These are phyloP conservation scores for Fusarium anguioides DNA, from an alignment of 2,329 filamentous ascomycete genomes.

Conservation along the genomic window DNA sequence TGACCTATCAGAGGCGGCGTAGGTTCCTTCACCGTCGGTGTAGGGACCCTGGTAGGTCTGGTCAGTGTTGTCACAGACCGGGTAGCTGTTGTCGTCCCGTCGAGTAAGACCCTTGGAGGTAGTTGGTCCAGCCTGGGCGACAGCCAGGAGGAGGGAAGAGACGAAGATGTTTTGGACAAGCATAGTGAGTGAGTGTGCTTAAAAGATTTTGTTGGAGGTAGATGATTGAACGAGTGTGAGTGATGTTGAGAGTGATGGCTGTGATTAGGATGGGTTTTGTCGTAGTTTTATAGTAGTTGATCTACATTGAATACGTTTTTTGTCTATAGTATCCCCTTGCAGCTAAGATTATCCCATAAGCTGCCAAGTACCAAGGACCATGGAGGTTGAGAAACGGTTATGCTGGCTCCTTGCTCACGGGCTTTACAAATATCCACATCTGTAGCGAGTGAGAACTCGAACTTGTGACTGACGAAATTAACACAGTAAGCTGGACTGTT, in stretches of 20 bases:
- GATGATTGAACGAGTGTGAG: neutral
- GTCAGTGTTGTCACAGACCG: neutral
- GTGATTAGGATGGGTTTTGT: neutral
- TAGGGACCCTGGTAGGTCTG: neutral
- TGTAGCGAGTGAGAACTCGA: neutral
- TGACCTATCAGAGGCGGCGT: neutral
- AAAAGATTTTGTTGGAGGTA: neutral
- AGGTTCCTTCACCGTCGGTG: slow-evolving; percentile 5
- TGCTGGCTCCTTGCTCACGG: neutral
- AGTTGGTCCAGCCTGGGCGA: neutral
- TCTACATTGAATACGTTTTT: neutral
- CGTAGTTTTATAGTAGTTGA: neutral
- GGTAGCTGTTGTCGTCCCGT: neutral
- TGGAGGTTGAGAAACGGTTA: neutral
- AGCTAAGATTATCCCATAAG: neutral
- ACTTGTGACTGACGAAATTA: neutral
- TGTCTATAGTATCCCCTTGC: rapidly evolving
- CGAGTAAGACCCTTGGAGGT: neutral
- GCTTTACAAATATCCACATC: neutral
- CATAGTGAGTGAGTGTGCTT: neutral
- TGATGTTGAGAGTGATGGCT: neutral
- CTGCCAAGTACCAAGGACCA: neutral
- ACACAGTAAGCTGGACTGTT: neutral
- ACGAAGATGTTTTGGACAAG: neutral
- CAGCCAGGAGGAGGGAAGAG: neutral